These are phyloP conservation scores for Lasiodiplodia citricola DNA, from an alignment of 2,329 filamentous ascomycete species.

Conservation along the genomic window DNA sequence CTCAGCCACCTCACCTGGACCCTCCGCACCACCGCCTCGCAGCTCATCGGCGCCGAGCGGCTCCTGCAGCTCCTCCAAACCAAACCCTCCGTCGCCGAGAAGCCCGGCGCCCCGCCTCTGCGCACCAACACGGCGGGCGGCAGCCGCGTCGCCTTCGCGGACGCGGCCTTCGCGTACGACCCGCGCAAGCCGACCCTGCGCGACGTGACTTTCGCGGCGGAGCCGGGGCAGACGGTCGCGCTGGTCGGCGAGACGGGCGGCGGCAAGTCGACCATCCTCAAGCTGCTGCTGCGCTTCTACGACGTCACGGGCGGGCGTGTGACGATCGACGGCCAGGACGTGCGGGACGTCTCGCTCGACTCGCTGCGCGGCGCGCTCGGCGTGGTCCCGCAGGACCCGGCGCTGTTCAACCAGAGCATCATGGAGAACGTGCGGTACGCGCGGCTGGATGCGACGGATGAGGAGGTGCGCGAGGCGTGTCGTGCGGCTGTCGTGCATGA, in stretches of 20 bases:
- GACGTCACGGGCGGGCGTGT: conserved; percentile 57
- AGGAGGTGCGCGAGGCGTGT: conserved; percentile 52
- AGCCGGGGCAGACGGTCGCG: conserved; percentile 58
- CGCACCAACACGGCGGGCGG: conserved; percentile 51
- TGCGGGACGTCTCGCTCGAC: conserved; percentile 59
- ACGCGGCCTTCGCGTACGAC: conserved; percentile 55
- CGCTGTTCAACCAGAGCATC: conserved; percentile 48
- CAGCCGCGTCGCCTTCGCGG: conserved; percentile 55
- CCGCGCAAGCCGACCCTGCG: conserved; percentile 57
- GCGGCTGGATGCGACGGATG: conserved; percentile 58
- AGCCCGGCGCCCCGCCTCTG: conserved; percentile 54
- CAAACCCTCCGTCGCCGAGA: conserved; percentile 61
- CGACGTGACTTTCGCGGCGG: conserved; percentile 56
- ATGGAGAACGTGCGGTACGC: conserved; percentile 48
- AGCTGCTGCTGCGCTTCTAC: conserved; percentile 62
- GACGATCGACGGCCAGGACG: conserved; percentile 59
- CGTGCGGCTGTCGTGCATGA: conserved; percentile 37
- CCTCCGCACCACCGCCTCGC: conserved; percentile 54
- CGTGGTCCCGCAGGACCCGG: conserved; percentile 48
- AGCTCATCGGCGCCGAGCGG: conserved; percentile 69
- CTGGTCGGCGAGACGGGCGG: conserved; percentile 63
- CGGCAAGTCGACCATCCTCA: conserved; percentile 63
- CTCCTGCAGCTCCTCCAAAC: conserved; percentile 63
- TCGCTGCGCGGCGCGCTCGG: conserved; percentile 58
- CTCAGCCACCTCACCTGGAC: conserved; percentile 58